Base-by-base conservation (phyloP, 2,329 filamentous ascomycete species). In the Fusarium coffeatum region DNA sequence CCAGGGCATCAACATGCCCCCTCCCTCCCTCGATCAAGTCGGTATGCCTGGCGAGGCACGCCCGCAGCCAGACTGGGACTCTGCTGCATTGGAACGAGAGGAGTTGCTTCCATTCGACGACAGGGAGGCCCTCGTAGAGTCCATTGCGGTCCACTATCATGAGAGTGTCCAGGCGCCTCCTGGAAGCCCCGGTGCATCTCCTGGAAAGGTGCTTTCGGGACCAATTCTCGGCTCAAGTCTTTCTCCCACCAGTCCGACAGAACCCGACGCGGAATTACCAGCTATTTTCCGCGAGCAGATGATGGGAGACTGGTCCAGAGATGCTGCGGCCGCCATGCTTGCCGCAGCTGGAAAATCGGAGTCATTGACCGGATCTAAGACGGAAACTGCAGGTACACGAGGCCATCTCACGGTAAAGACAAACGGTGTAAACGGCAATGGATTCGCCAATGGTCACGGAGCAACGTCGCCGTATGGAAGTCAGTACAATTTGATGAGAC, bases 231-330 rank as follows among this genome's bases (percentile, higher is more conserved):
- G 84, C 49, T 86, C 80, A 55, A 82, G 76, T 66, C 78, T 83
- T 71, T 83, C 74, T 76, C 76, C 76, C 28, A 81, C 75, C 56
- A 80, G 81, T 11, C 76, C 79, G 3, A 64, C 77, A 55, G 77
- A 83, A 23, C 74, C 76, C 7, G 83, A 85, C 37, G 79, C 81
- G n/a, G 86, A 90, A 60, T 82, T 97, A 4, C 92, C 93, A 0
- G 78, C 83, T 18, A 85, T 83, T 28, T 88, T 93, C 72, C 89
- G 87, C 69, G 92, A 96, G 66, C 87, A 93, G 71, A 92, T 98
- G 87, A 82, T 93, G 60, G 84, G 87, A 22, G 88, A 92, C 49
- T 98, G 95, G 95, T 91, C 89, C 41, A 90, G 90, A 75, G 94
- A 97, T 23, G 81, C 84, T 16, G 92, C 92, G 32, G 82, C 96